phyloP scores from a whole-genome alignment of 1,284 basidiomycete genomes.

The Lentinula novae-zelandiae region DNA sequence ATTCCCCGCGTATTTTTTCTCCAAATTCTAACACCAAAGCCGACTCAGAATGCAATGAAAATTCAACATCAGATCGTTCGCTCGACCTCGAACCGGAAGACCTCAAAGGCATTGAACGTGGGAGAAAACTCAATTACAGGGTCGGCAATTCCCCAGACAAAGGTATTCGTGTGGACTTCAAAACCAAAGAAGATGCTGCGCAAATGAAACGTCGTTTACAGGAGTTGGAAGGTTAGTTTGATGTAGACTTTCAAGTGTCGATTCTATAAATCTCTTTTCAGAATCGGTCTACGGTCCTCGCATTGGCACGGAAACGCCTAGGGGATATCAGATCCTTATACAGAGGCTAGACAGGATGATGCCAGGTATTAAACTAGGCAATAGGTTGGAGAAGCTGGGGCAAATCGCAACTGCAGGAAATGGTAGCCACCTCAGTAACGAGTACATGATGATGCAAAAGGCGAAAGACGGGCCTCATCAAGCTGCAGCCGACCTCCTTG shows the following conservation, averaged over 20 bases:
- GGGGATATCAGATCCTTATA: constrained; percentile 31
- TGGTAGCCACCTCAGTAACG: neutral
- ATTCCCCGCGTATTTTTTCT: neutral
- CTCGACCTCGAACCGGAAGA: constrained; percentile 1
- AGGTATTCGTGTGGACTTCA: neutral
- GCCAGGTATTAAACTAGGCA: constrained; percentile 44
- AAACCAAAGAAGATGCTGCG: neutral
- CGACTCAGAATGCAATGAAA: neutral
- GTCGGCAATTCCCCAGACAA: neutral
- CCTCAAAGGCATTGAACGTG: constrained; percentile 5
- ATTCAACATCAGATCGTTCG: neutral
- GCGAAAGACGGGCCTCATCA: constrained; percentile 33
- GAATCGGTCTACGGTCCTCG: constrained; percentile 38
- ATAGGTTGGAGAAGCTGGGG: constrained; percentile 31
- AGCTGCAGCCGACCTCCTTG: constrained; percentile 39
- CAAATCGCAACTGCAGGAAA: neutral
- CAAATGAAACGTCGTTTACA: neutral
- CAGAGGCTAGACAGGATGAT: constrained; percentile 35
- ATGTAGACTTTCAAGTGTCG: neutral
- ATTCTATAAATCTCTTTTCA: constrained; percentile 28
- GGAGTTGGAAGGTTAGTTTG: constrained; percentile 10
- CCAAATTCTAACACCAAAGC: neutral
- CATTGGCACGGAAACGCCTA: constrained; percentile 40
- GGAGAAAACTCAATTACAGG: neutral
- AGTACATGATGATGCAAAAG: neutral